Evolutionary conservation across 1,284 basidiomycete species (phyloP), one percentile per base, ranked within the genome.

Genomic region (Apiotrichum akiyoshidainum): DNA sequence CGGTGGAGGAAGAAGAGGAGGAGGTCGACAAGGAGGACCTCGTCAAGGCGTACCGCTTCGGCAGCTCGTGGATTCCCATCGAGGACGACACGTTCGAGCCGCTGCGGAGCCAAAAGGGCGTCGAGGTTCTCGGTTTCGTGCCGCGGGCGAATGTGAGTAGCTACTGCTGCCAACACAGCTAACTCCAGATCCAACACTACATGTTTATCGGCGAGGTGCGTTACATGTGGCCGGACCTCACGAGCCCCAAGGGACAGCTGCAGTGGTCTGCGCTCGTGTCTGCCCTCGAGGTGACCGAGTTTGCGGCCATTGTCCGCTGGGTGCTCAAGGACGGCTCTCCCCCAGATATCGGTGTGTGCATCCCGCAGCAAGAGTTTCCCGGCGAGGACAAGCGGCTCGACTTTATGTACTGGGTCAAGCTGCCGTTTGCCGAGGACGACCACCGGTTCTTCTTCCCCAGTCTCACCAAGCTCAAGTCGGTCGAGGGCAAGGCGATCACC

Each of bases 351-450:
- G 91, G 92, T 8, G 80, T 91, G 13, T 82, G 89, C 46, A 77
- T 80, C 1, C 88, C 90, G 11, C 78, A 82, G 46, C 63, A 75
- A 63, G 64, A 70, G 31, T 65, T 68, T 52, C 68, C 68, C 14
- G 79, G 82, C 11, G 85, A 85, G 65, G 83, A 85, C 2, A 82
- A 85, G 39, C 41, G 66, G 19, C 82, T 89, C 9, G 90, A 94
- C 65, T 88, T 86, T 71, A 80, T 94, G 63, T 81, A 91, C 52
- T 94, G 88, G 89, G 83, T 85, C 22, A 86, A 94, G 88, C 86
- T 96, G 81, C 95, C 95, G 0, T 98, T 97, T 70, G 90, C 92
- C 5, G 93, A 98, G 70, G 95, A 99, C 68, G 81, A 94, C 54
- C 85, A 91, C 60, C 87, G 86, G 63, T 92, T 92, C 74, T 86